Conservation (phyloP, 2,329 filamentous ascomycete species). For the Teratosphaeria zuluensis region DNA sequence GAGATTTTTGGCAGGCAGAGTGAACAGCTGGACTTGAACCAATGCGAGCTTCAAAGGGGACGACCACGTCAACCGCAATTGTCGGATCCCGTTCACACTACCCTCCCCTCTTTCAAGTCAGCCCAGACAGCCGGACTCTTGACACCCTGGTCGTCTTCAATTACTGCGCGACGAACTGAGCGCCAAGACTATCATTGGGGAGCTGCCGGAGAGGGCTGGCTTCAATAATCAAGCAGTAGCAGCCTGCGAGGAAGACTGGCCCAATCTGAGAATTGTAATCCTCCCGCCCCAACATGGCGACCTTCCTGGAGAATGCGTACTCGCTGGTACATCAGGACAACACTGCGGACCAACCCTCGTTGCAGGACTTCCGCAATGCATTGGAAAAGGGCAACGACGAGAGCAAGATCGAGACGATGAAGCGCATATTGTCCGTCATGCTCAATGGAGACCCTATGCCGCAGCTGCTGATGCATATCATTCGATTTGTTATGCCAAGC, state of each 20-base stretch:
- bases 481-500: constrained; percentile 98
- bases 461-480: constrained; percentile 96
- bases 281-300: constrained; percentile 64
- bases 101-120: neutral
- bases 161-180: neutral
- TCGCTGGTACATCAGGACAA: constrained; percentile 98
- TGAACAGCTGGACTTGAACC: neutral
- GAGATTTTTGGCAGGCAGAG: neutral
- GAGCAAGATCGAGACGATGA: constrained; percentile 51
- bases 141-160: neutral
- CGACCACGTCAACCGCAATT: neutral
- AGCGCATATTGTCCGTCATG: constrained; percentile 93
- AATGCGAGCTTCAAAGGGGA: neutral
- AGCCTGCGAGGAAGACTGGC: constrained; percentile 21
- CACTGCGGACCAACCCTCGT: constrained; percentile 77
- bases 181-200: neutral
- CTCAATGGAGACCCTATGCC: constrained; percentile 96
- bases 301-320: constrained; percentile 90
- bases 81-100: neutral
- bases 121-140: neutral
- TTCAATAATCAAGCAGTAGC: constrained; percentile 10
- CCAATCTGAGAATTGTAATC: constrained; percentile 3
- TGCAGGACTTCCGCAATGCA: constrained; percentile 76
- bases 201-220: constrained; percentile 15
- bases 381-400: constrained; percentile 32